Percentiles rank a stretch among this genome's conserved stretches.
Evolutionary conservation across 176 grass and related monocot species (phyloP).

Genomic region (Triticum aestivum): IWGSC_CS_RefSeq_v2.1 NC_057799.1:545603480-545603979

Average conservation of each 20-base stretch:
- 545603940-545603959: constrained; percentile 8
- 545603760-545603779: constrained; percentile 63
- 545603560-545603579: not conserved
- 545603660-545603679: constrained; percentile 46
- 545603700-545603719: constrained; percentile 60
- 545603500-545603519: not conserved
- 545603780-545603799: not conserved
- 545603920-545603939: constrained; percentile 16
- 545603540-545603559: not conserved
- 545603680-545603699: constrained; percentile 63
- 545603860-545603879: constrained; percentile 37
- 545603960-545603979: constrained; percentile 38
- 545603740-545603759: constrained; percentile 70
- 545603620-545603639: constrained; percentile 61
- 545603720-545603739: constrained; percentile 67
- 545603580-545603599: constrained; percentile 35
- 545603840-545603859: not conserved
- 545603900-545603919: not conserved
- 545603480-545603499: not conserved
- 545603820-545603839: not conserved
- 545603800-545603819: not conserved
- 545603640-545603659: constrained; percentile 60
- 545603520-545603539: not conserved
- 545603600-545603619: constrained; percentile 68
- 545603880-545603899: not conserved